Evolutionary conservation across 2,329 filamentous ascomycete genomes (phyloP).

Genomic region (Paracamarosporium sp.): DNA sequence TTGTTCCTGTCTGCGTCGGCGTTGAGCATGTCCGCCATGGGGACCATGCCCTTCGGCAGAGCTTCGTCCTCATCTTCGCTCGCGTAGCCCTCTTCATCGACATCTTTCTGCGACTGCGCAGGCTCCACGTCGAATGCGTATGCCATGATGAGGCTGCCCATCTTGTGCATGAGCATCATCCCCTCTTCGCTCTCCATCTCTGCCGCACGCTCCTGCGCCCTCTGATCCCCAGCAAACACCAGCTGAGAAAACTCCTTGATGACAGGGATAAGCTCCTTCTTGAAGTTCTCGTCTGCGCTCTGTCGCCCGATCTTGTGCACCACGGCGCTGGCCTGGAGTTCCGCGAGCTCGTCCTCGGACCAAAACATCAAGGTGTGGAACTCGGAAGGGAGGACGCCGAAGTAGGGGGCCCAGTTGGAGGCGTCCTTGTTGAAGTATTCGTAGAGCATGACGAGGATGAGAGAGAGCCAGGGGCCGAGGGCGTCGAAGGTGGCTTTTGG

Average conservation of each 20-base stretch:
- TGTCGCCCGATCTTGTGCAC: constrained; percentile 76
- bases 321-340: constrained; percentile 81
- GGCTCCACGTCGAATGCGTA: constrained; percentile 85
- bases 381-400: constrained; percentile 71
- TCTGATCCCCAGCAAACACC: constrained; percentile 48
- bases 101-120: constrained; percentile 52
- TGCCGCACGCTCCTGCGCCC: constrained; percentile 36
- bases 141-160: constrained; percentile 90
- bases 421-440: constrained; percentile 66
- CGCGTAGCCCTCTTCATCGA: constrained; percentile 61
- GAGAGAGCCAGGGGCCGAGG: constrained; percentile 58
- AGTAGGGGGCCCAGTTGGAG: constrained; percentile 80
- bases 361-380: constrained; percentile 96
- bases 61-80: constrained; percentile 57
- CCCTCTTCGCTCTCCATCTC: constrained; percentile 57
- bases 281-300: constrained; percentile 74
- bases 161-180: constrained; percentile 70
- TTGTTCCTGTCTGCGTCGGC: constrained; percentile 86
- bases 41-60: constrained; percentile 81
- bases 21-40: constrained; percentile 88
- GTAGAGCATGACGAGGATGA: constrained; percentile 82
- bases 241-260: constrained; percentile 47
- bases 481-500: constrained; percentile 36
- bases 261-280: constrained; percentile 62
- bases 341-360: constrained; percentile 70